Evolutionary conservation across 345 rosid species (phyloP).

Genomic region (Carallia pectinifolia): DNA sequence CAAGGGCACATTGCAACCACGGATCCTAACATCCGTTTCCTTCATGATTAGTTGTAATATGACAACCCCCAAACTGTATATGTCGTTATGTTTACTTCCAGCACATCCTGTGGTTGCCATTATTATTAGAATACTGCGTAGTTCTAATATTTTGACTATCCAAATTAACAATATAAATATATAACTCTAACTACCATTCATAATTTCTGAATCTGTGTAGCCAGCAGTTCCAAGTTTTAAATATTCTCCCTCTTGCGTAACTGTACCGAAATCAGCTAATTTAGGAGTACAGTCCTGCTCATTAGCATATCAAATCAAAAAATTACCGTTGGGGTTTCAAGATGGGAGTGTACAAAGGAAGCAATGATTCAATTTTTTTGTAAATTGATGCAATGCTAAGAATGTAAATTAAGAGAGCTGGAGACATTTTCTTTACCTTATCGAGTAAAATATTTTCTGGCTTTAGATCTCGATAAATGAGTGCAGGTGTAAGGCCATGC

Average conservation of each 20-base stretch:
- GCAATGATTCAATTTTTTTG: no score
- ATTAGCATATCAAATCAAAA: not conserved
- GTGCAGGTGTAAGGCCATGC: slow-evolving; percentile 1
- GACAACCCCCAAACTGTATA: slow-evolving; percentile 2
- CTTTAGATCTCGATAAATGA: slow-evolving; percentile 16
- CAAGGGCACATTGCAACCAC: not conserved
- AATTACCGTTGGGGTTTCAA: no score
- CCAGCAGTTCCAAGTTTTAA: not conserved
- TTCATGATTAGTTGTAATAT: slow-evolving; percentile 14
- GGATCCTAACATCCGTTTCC: not conserved
- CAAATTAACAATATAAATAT: no score
- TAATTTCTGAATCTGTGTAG: not conserved
- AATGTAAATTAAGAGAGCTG: no score
- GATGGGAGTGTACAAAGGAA: no score
- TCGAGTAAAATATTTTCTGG: slow-evolving; percentile 16
- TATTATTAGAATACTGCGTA: no score
- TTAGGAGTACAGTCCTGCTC: slow-evolving; percentile 19
- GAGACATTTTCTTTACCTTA: slow-evolving; percentile 1
- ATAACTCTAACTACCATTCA: not conserved
- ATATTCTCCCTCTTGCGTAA: slow-evolving; percentile 2
- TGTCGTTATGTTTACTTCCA: slow-evolving; percentile 3
- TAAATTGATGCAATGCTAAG: not conserved
- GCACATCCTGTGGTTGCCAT: not conserved
- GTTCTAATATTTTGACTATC: no score
- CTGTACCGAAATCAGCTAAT: slow-evolving; percentile 17